Conservation (phyloP, 805 yeast genomes). For the Nakazawaea anatomiae region DNA sequence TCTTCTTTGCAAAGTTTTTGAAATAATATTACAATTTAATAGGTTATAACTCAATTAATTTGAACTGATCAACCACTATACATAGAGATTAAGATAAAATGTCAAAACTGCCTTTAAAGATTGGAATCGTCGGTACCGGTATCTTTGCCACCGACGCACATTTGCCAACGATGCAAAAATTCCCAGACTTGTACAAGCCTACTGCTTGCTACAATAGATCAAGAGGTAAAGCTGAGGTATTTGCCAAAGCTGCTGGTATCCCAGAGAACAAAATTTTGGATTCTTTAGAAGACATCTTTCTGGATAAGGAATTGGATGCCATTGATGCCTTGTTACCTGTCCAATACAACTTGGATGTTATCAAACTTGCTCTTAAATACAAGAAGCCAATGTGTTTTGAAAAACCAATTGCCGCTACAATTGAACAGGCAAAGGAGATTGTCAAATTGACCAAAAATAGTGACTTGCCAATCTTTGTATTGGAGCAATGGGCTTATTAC, state of each 20-base stretch:
- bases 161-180: conserved; percentile 60
- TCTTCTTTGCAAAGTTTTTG: too few relatives aligned
- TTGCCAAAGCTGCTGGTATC: conserved; percentile 60
- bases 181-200: conserved; percentile 47
- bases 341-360: conserved; percentile 64
- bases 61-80: too few relatives aligned
- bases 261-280: conserved; percentile 47
- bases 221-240: conserved; percentile 71
- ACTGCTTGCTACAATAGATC: conserved; percentile 81
- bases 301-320: conserved; percentile 62
- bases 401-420: conserved; percentile 87
- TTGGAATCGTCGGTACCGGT: conserved; percentile 11
- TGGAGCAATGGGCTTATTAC: conserved; percentile 84
- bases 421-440: conserved; percentile 75
- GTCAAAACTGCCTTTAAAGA: conserved; percentile 3
- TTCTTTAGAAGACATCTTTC: conserved; percentile 56
- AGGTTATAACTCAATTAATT: too few relatives aligned
- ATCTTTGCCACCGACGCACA: conserved; percentile 85
- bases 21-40: too few relatives aligned
- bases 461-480: conserved; percentile 40
- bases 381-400: conserved; percentile 80
- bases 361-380: conserved; percentile 62
- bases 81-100: too few relatives aligned
- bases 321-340: conserved; percentile 90
- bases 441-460: conserved; percentile 63